Conservation (phyloP, 176 grass and related monocot species). For the Tillandsia leiboldiana region DNA sequence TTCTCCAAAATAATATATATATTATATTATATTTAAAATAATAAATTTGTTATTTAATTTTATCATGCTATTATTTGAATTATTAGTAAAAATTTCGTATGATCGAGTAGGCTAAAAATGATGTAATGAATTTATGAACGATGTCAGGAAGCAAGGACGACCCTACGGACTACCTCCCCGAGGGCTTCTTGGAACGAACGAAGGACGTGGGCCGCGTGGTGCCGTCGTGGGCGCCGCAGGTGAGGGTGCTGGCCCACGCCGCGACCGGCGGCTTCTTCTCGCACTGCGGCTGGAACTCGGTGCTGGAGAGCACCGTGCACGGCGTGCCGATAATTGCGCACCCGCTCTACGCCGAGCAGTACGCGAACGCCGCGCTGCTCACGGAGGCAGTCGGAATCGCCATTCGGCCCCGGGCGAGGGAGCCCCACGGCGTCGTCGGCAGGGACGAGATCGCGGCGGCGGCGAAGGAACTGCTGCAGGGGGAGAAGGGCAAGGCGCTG, state of each 20-base stretch:
- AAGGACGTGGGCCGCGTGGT: constrained; percentile 13
- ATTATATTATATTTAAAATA: too few species aligned
- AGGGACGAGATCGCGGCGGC: not conserved
- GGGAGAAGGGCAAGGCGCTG: constrained; percentile 12
- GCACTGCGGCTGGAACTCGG: constrained; percentile 58
- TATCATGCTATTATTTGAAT: too few species aligned
- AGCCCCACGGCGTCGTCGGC: constrained; percentile 1
- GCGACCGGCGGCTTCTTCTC: constrained; percentile 37
- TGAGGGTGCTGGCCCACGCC: constrained; percentile 14
- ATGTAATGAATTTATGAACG: too few species aligned
- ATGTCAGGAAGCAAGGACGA: constrained; percentile 6
- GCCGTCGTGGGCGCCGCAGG: constrained; percentile 25
- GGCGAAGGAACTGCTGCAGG: constrained; percentile 24
- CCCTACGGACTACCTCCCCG: constrained; percentile 29
- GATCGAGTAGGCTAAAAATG: too few species aligned
- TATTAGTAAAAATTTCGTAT: too few species aligned
- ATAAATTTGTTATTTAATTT: too few species aligned
- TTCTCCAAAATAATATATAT: too few species aligned
- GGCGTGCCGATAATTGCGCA: constrained; percentile 27
- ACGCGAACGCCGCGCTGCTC: constrained; percentile 24
- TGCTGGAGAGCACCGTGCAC: constrained; percentile 17
- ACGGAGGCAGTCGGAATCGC: constrained; percentile 15
- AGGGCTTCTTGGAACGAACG: constrained; percentile 21
- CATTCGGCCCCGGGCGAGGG: constrained; percentile 2
- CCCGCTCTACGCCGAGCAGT: constrained; percentile 27